Percentiles rank a stretch among this genome's conserved stretches.
Conservation (phyloP, 75 land plant species). For the Larix kaempferi region DNA sequence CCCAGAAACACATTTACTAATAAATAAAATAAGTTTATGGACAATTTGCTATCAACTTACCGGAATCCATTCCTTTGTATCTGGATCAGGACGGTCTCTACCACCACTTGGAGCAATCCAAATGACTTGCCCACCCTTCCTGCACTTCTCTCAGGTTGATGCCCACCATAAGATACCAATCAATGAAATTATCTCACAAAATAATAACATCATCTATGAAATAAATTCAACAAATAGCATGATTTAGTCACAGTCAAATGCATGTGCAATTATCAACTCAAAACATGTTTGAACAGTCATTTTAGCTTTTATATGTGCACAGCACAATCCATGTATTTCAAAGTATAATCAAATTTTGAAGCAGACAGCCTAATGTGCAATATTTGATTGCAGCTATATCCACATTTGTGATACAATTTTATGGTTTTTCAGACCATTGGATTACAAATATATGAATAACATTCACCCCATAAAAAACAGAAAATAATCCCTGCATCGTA, state of each 20-base stretch:
- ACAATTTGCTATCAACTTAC: slow-evolving; percentile 37
- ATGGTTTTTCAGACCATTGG: no score
- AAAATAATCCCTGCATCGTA: no score
- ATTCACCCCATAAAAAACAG: no score
- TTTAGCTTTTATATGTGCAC: no score
- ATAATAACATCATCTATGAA: not conserved
- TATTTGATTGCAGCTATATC: no score
- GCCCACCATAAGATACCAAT: slow-evolving; percentile 1
- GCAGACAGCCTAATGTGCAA: no score
- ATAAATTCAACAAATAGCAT: not conserved
- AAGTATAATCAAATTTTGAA: no score
- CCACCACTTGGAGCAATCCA: slow-evolving; percentile 99
- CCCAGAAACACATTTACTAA: not conserved
- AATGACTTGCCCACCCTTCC: slow-evolving; percentile 77
- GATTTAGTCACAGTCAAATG: not conserved
- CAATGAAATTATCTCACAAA: not conserved
- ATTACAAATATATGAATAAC: no score
- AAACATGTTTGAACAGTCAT: no score
- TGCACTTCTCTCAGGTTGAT: slow-evolving; percentile 15
- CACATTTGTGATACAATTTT: no score
- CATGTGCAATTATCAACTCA: not conserved
- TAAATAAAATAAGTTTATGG: not conserved
- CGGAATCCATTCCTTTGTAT: slow-evolving; percentile 78
- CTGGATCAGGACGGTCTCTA: slow-evolving; percentile 87
- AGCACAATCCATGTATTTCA: no score